Base-by-base conservation (phyloP, 2,329 filamentous ascomycete species). In the Lasiodiplodia theobromae region DNA sequence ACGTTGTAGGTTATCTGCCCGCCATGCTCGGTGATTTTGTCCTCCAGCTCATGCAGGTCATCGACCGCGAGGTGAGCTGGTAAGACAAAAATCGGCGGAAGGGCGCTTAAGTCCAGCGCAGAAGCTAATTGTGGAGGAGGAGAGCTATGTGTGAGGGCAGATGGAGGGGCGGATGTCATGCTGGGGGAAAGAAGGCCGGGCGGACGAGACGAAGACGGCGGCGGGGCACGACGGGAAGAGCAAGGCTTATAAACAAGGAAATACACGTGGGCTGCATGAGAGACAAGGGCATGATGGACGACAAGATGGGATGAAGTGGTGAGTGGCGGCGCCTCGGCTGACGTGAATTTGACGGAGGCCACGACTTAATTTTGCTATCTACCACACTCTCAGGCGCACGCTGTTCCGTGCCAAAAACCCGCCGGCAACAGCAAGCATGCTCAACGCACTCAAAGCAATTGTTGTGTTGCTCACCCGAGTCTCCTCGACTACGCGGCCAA, bases 61-160 rank as follows among this genome's bases (percentile, higher is more conserved):
- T 89, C 85, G 0, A 86, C 79, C 1, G 85, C 81, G 34, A 97
- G 83, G 75, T 93, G 91, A 4, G 90, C 88, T 0, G 89, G 82
- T 0, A 97, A 85, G 16, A 98, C 83, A 73, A 89, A 96, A 28
- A 96, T 89, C 4, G 87, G 83, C 12, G 92, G 92, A 31, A 86
- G 76, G 31, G 70, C 70, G 66, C 78, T 81, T 2, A 86, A 76
- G 73, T 85, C 79, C 28, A 83, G 40, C 3, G 28, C 74, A 70
- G 28, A 72, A 8, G 47, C 28, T 21, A 47, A 11, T n/a, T 54
- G 44, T 10, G 66, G 44, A 7, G 44, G 53, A n/a, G 25, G 65
- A 2, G 54, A 60, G 31, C 52, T 66, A 25, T 56, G 28, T 31
- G 38, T 16, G n/a, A 16, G 18, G 12, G 44, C 4, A 8, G 56